Evolutionary conservation across 805 yeast species (phyloP).

Genomic region (Myxozyma melibiosi): DNA sequence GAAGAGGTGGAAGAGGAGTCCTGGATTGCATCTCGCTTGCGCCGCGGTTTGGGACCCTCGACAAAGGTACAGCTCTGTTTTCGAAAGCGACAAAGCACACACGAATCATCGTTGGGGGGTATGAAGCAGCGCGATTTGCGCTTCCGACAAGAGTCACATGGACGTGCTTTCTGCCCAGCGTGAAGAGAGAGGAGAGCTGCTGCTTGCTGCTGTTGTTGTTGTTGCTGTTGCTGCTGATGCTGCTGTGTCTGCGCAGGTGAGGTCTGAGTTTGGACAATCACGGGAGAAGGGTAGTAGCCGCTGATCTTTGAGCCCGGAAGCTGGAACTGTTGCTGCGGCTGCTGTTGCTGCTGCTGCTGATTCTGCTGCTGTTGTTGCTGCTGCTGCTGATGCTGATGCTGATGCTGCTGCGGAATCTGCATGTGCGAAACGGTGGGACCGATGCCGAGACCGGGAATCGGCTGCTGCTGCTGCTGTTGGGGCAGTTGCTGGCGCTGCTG

Average conservation of each 20-base stretch:
- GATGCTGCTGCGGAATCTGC: neutral
- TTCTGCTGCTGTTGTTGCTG: neutral
- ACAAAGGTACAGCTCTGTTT: slow-evolving; percentile 76
- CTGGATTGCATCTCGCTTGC: slow-evolving; percentile 38
- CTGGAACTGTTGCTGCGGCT: neutral
- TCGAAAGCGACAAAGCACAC: slow-evolving; percentile 76
- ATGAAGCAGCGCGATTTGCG: slow-evolving; percentile 78
- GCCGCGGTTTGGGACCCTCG: slow-evolving; percentile 52
- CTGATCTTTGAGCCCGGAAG: neutral
- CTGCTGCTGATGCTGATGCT: neutral
- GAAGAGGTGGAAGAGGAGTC: neutral
- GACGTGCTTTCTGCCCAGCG: slow-evolving; percentile 43
- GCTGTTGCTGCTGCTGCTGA: slow-evolving; percentile 5
- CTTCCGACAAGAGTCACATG: slow-evolving; percentile 85
- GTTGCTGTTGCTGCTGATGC: slow-evolving; percentile 1
- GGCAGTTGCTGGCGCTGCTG: slow-evolving; percentile 16
- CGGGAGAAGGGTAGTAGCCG: neutral
- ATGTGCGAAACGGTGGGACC: slow-evolving; percentile 41
- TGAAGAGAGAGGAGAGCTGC: slow-evolving; percentile 23
- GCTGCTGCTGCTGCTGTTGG: slow-evolving; percentile 7
- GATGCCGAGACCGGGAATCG: neutral
- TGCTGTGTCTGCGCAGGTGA: neutral
- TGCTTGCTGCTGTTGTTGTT: slow-evolving; percentile 6
- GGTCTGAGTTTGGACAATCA: neutral
- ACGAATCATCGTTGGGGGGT: slow-evolving; percentile 54